Percentiles rank a stretch among this genome's conserved stretches.
These are phyloP conservation scores for Asterophora lycoperdoides DNA, from an alignment of 768 basidiomycete genomes.

Conservation along the genomic window DNA sequence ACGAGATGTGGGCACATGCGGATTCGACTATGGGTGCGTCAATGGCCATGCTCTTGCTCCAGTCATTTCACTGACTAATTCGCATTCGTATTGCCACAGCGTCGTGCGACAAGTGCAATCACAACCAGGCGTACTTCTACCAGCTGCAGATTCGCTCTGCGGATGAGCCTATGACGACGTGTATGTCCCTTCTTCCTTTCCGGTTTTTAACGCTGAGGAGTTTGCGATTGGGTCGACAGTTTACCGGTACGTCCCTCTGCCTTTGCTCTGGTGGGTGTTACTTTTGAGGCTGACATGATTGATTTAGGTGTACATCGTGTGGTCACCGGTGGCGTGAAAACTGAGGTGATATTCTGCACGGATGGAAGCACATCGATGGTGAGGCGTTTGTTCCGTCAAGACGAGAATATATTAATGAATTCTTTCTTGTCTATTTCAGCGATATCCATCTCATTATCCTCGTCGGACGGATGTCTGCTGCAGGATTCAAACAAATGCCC, in stretches of 20 bases:
- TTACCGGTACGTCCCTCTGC: conserved; percentile 45
- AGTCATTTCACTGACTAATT: background rate
- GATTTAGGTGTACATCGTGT: conserved; percentile 53
- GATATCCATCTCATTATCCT: too few relatives aligned
- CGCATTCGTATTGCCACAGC: conserved; percentile 28
- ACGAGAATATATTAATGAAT: too few relatives aligned
- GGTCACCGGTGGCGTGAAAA: conserved; percentile 71
- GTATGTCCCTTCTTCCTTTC: conserved; percentile 28
- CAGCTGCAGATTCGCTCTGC: conserved; percentile 95
- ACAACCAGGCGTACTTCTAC: conserved; percentile 85
- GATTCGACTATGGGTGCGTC: conserved; percentile 80
- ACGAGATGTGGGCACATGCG: conserved; percentile 91
- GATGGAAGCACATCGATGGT: background rate
- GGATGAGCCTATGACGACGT: conserved; percentile 85
- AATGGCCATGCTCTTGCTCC: too few relatives aligned
- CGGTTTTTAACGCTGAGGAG: background rate
- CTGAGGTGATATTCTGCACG: conserved; percentile 18
- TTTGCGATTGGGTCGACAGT: conserved; percentile 31
- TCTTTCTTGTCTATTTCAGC: too few relatives aligned
- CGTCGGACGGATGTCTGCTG: too few relatives aligned
- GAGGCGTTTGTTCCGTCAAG: background rate
- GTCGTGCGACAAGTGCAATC: conserved; percentile 75
- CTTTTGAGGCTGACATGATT: background rate
- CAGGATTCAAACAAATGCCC: background rate
- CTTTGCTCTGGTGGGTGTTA: background rate